phyloP scores from a whole-genome alignment of 208 protist species.

The Wallacemonas sp. region DNA sequence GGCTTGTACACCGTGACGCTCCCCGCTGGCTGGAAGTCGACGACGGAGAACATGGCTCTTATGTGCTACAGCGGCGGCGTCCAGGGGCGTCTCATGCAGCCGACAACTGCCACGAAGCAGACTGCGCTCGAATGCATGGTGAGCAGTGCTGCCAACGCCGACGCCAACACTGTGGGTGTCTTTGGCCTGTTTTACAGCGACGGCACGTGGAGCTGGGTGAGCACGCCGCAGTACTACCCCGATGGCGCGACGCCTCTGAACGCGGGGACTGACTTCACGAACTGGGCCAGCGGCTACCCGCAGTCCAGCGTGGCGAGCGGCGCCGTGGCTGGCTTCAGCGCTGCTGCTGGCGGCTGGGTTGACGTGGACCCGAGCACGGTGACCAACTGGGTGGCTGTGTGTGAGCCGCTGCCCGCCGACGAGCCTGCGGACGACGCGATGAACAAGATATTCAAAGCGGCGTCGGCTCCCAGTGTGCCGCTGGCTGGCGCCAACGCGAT shows the following conservation, averaged over 20 bases:
- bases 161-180: background rate
- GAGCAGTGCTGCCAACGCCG: no score
- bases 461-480: background rate
- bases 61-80: no score
- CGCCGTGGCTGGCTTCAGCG: conserved; percentile 18
- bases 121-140: no score
- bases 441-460: background rate
- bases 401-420: background rate
- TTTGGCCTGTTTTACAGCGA: background rate
- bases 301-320: background rate
- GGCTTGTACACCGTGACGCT: no score
- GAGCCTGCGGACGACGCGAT: background rate
- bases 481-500: background rate
- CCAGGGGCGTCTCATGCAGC: no score
- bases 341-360: conserved; percentile 1
- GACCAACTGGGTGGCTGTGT: conserved; percentile 4
- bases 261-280: background rate
- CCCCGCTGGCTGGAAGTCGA: no score
- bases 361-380: background rate
- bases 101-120: no score
- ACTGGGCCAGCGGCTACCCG: background rate
- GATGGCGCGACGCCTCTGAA: background rate
- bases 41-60: no score
- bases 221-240: background rate
- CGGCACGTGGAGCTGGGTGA: background rate